Base-by-base conservation (phyloP, 495 filamentous ascomycete genomes). In the Hyaloscypha hepaticicola region DNA sequence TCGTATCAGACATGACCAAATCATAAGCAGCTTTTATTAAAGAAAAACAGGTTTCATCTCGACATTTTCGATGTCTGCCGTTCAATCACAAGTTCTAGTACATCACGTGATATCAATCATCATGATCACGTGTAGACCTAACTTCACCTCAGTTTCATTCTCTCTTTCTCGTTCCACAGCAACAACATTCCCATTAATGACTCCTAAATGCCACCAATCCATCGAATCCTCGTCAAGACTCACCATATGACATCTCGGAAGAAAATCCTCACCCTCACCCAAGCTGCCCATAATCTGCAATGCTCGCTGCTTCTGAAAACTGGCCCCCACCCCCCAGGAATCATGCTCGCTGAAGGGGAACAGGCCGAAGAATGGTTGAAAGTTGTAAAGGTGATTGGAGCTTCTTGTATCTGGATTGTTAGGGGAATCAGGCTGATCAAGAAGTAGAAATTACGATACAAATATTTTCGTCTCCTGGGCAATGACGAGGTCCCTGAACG, bases 211-310 rank as follows among this genome's bases (percentile, higher is more conserved):
- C 24, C 66, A 58, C 41, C 45, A 41, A 61, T 73, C 29, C 78
- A 76, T 62, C 79, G 84, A 62, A 85, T 86, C 33, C 74, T 90
- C 22, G 87, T 90, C 34, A 79, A 83, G 57, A 89, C 86, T 8
- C 87, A 90, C 71, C 87, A 90, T 73, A 89, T 90, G 72, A 88
- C 87, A 48, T 88, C 86, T 4, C 86, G 87, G 55, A 87, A 87
- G 60, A 90, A 90, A 71, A 80, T 90, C 28, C 74, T 79, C 11
- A 77, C 78, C 24, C 72, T 90, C 53, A 83, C 80, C 64, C 78
- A 80, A 55, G 82, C 85, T 6, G 83, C 87, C 3, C 75, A 82
- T 58, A 72, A 75, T 1, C 73, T 80, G 62, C 70, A 78, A 63
- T 85, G 83, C 69, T 80, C 78, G 31, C 84, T 83, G 2, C 74